phyloP scores from a whole-genome alignment of 306 rosid genomes.

The Medicago lupulina region DNA sequence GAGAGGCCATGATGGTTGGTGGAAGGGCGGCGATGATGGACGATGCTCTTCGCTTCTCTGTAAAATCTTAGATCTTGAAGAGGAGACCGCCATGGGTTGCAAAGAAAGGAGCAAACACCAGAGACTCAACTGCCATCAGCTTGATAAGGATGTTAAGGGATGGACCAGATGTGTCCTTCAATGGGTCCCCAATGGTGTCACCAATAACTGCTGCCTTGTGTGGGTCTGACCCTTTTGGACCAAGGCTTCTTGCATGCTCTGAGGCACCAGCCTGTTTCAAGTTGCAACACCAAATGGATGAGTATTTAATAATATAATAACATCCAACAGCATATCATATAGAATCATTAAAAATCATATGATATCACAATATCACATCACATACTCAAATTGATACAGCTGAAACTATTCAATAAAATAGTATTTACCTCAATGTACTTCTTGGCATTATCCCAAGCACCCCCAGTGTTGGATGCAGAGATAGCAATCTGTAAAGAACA shows the following conservation, averaged over 20 bases:
- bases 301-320: not conserved
- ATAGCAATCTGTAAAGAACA: constrained; percentile 69
- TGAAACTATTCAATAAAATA: not conserved
- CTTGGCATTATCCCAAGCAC: constrained; percentile 99
- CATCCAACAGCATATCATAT: no score
- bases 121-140: constrained; percentile 96
- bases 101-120: constrained; percentile 94
- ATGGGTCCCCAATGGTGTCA: constrained; percentile 97
- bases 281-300: not conserved
- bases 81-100: constrained; percentile 94
- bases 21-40: not conserved
- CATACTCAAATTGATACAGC: not conserved
- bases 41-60: constrained; percentile 20
- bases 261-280: constrained; percentile 68
- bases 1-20: constrained; percentile 1
- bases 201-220: constrained; percentile 98
- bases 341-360: no score
- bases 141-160: constrained; percentile 98
- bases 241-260: constrained; percentile 90
- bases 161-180: constrained; percentile 95
- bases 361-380: not conserved
- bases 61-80: constrained; percentile 62
- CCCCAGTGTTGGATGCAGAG: constrained; percentile 99
- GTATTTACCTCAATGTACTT: constrained; percentile 85
- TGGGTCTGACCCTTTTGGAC: constrained; percentile 90